Conservation (phyloP, 78 protist genomes). For the Mastigamoeba balamuthi region DNA sequence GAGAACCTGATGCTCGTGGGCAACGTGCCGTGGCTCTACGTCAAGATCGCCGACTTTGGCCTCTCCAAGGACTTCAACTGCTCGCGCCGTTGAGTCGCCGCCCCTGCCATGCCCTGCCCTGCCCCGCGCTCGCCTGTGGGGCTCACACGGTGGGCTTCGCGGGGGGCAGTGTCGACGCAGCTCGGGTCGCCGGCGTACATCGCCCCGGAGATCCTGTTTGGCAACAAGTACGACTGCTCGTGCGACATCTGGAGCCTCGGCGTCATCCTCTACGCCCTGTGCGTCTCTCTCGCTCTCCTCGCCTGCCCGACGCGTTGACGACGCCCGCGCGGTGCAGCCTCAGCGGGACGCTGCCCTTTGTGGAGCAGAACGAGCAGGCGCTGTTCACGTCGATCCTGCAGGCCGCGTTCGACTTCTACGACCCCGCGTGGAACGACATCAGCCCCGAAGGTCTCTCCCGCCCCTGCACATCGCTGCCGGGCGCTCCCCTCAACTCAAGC, state of each 20-base stretch:
- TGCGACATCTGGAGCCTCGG: conserved; percentile 66
- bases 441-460: too few species aligned
- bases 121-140: conserved; percentile 44
- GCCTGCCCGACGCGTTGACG: background rate
- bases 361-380: background rate
- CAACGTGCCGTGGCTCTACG: too few species aligned
- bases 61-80: conserved; percentile 43
- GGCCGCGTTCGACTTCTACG: too few species aligned
- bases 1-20: conserved; percentile 25
- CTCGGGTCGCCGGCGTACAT: background rate
- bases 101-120: background rate
- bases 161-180: background rate
- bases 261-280: conserved; percentile 46
- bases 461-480: background rate
- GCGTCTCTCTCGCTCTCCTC: conserved; percentile 3
- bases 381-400: background rate
- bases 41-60: conserved; percentile 80
- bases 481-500: conserved; percentile 1
- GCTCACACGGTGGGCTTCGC: conserved; percentile 73
- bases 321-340: background rate
- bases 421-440: too few species aligned
- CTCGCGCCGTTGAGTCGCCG: too few species aligned
- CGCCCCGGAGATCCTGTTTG: conserved; percentile 61
- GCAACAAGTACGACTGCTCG: conserved; percentile 45
- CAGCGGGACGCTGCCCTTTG: background rate